Evolutionary conservation across 1,139 yeast species (phyloP), one percentile per base, ranked within the genome.

Genomic region (Diutina ranongensis): DNA sequence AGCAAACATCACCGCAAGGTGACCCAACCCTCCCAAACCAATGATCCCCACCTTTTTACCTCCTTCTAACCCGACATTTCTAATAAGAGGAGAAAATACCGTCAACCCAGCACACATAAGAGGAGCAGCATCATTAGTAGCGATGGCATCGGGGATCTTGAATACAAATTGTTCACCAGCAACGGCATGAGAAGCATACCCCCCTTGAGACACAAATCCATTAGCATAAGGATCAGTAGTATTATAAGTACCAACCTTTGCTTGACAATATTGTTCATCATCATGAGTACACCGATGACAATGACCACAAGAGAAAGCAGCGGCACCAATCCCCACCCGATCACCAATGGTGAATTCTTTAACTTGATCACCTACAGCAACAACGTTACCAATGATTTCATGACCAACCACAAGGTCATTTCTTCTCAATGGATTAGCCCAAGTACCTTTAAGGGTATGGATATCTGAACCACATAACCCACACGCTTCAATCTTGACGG

Each of bases 81-180:
- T 62, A 45, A 67, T 61, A 50, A 80, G 58, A 40, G 86, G 86
- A 4, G 78, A 67, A 61, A 64, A 79, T 1, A 74, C 78, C 19
- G 86, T 80, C 54, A 78, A 64, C 48, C 86, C 86, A 40, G 80
- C 85, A 64, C 86, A 80, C 65, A 80, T 62, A 57, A 80, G 66
- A 22, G 85, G 84, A 16, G 83, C 83, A 35, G 78, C 84, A 46
- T 63, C 59, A 46, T 63, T 67, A 22, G 71, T 59, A 19, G 64
- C 60, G 49, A 78, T 56, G 20, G 49, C 59, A n/a, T 77, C 80
- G 20, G 86, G 86, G 48, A 80, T 72, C 22, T 71, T 69, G 60
- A 78, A 72, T 5, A 67, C 77, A 55, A 74, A 76, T 47, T 67
- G 63, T 53, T 76, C 77, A 55, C 72, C 64, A 41, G 74, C 78